Conservation (phyloP, 2,329 filamentous ascomycete genomes). For the Amauroascus niger region DNA sequence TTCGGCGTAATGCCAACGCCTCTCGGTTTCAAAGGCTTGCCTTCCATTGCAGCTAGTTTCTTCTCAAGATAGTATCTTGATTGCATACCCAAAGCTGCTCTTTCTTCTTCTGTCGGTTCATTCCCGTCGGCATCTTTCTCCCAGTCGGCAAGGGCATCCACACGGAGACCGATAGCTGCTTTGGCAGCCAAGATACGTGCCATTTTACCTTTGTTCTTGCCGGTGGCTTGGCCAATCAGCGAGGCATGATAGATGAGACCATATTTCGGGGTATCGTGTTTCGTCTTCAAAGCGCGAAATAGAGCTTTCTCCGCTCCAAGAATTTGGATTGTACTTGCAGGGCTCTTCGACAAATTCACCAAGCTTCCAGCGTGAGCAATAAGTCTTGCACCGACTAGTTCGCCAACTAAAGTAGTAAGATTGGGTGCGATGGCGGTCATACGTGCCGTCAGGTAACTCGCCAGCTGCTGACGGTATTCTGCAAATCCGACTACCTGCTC, state of each 20-base stretch:
- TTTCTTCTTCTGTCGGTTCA: slow-evolving; percentile 75
- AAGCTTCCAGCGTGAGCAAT: slow-evolving; percentile 92
- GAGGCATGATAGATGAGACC: slow-evolving; percentile 89
- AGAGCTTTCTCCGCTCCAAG: slow-evolving; percentile 97
- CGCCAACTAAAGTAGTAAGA: slow-evolving; percentile 83
- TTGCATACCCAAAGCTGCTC: slow-evolving; percentile 64
- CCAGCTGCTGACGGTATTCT: slow-evolving; percentile 79
- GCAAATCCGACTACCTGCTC: slow-evolving; percentile 89
- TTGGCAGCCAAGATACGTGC: slow-evolving; percentile 93
- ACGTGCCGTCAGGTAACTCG: slow-evolving; percentile 77
- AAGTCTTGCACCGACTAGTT: slow-evolving; percentile 84
- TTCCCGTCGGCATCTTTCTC: slow-evolving; percentile 55
- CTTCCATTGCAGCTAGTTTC: slow-evolving; percentile 57
- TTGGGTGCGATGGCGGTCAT: slow-evolving; percentile 98
- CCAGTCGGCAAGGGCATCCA: slow-evolving; percentile 79
- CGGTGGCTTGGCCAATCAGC: slow-evolving; percentile 90
- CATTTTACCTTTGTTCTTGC: slow-evolving; percentile 99
- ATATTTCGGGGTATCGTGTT: slow-evolving; percentile 98
- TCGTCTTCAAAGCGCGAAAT: slow-evolving; percentile 96
- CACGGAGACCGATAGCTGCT: slow-evolving; percentile 81
- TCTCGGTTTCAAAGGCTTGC: slow-evolving; percentile 74
- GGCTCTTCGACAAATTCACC: slow-evolving; percentile 88
- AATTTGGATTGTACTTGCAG: slow-evolving; percentile 93
- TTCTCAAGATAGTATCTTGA: slow-evolving; percentile 42
- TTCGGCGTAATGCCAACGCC: slow-evolving; percentile 66